A percentile compares a stretch with the other conserved stretches of the same genome.
phyloP scores from a whole-genome alignment of 169 alveolate species.

The Plasmodium cynomolgi region DNA sequence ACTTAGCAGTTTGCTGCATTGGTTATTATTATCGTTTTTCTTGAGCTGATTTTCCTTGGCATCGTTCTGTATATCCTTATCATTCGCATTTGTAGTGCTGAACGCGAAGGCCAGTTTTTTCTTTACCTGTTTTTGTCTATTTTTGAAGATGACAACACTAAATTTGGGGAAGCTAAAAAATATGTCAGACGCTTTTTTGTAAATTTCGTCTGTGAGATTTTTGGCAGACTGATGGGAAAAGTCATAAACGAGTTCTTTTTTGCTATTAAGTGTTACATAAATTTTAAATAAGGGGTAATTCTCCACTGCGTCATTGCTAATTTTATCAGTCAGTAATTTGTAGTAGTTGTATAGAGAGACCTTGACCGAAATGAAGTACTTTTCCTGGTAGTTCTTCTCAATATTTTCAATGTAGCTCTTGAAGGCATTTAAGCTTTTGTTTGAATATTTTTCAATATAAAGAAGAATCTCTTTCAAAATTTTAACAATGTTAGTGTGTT shows the following conservation, averaged over 20 bases:
- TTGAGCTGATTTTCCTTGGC: slow-evolving; percentile 22
- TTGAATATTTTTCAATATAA: slow-evolving; percentile 62
- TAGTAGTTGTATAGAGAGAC: slow-evolving; percentile 70
- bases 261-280: slow-evolving; percentile 39
- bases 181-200: slow-evolving; percentile 73
- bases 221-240: slow-evolving; percentile 67
- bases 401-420: slow-evolving; percentile 46
- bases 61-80: slow-evolving; percentile 15
- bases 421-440: slow-evolving; percentile 61
- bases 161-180: slow-evolving; percentile 45
- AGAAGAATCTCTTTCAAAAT: slow-evolving; percentile 41
- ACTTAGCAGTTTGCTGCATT: slow-evolving; percentile 46
- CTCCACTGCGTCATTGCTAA: slow-evolving; percentile 68
- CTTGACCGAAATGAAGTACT: slow-evolving; percentile 68
- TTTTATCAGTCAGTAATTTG: slow-evolving; percentile 66
- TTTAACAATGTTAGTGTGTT: slow-evolving; percentile 53
- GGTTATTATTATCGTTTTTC: slow-evolving; percentile 60
- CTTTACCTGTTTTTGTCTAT: slow-evolving; percentile 68
- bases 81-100: slow-evolving; percentile 40
- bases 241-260: slow-evolving; percentile 49
- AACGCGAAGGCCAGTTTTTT: slow-evolving; percentile 63
- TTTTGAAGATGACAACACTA: slow-evolving; percentile 50
- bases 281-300: slow-evolving; percentile 72
- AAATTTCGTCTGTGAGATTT: slow-evolving; percentile 64
- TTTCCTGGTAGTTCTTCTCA: slow-evolving; percentile 51